A percentile compares a stretch with the other conserved stretches of the same genome.
phyloP scores from a whole-genome alignment of 805 yeast genomes.

The Metschnikowia vanudenii region DNA sequence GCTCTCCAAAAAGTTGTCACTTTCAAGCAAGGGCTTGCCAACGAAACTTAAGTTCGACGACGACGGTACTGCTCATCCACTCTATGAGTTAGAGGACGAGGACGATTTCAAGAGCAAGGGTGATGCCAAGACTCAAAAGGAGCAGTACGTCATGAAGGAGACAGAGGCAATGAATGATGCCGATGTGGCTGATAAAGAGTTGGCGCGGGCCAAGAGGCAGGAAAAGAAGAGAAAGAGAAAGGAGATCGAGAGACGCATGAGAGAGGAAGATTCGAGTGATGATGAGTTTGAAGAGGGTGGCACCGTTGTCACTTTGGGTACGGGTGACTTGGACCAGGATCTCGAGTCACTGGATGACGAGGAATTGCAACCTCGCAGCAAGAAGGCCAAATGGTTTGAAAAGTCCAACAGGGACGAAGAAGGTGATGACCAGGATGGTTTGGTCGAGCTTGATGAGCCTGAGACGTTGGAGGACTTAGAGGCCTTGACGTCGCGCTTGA shows the following conservation, averaged over 20 bases:
- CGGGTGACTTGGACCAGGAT: constrained; percentile 46
- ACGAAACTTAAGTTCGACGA: constrained; percentile 87
- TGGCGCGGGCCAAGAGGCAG: constrained; percentile 72
- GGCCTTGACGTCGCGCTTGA: constrained; percentile 65
- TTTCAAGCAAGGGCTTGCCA: constrained; percentile 62
- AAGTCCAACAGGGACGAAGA: constrained; percentile 25
- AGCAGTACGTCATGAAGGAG: constrained; percentile 65
- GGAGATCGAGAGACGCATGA: constrained; percentile 63
- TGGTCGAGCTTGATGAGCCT: constrained; percentile 82
- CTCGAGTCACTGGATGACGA: constrained; percentile 38
- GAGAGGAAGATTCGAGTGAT: constrained; percentile 41
- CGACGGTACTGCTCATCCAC: constrained; percentile 87
- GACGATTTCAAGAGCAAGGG: constrained; percentile 78
- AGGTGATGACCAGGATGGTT: constrained; percentile 26
- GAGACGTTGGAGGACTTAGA: constrained; percentile 92
- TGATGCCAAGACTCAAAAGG: constrained; percentile 66
- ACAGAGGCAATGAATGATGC: constrained; percentile 63
- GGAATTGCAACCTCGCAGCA: constrained; percentile 33
- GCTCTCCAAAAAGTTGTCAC: constrained; percentile 74
- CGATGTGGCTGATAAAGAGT: constrained; percentile 74
- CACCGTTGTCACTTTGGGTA: constrained; percentile 28
- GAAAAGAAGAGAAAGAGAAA: constrained; percentile 89
- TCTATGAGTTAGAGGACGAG: constrained; percentile 88
- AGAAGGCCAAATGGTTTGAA: constrained; percentile 53
- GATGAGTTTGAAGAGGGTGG: constrained; percentile 25